Evolutionary conservation across 2,329 filamentous ascomycete genomes (phyloP).

Genomic region (Cordyceps cicadae): DNA sequence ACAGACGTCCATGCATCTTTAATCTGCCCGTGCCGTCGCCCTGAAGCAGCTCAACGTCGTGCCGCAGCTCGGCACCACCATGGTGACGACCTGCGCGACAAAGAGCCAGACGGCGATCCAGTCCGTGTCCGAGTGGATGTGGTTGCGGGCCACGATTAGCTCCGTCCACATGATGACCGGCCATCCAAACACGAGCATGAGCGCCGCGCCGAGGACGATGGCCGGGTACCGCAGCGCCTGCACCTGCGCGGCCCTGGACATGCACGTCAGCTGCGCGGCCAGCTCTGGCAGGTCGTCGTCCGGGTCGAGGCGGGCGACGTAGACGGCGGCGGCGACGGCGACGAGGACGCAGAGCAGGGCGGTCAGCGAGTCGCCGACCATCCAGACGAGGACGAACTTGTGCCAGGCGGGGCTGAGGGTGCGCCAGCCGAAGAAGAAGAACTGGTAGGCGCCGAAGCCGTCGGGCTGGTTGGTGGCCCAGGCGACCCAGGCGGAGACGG

Average conservation of each 20-base stretch:
- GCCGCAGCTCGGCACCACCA: constrained; percentile 12
- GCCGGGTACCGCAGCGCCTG: constrained; percentile 12
- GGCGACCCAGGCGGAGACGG: constrained; percentile 14
- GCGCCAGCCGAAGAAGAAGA: constrained; percentile 18
- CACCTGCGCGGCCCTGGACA: not conserved
- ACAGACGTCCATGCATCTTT: not conserved
- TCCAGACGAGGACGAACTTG: constrained; percentile 16
- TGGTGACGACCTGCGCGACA: constrained; percentile 12
- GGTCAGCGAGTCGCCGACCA: constrained; percentile 14
- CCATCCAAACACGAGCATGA: constrained; percentile 13
- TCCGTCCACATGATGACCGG: constrained; percentile 15
- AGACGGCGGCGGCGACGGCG: constrained; percentile 4
- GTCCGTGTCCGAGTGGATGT: constrained; percentile 14
- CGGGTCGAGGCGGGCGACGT: not conserved
- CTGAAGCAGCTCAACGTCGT: not conserved
- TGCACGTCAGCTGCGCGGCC: not conserved
- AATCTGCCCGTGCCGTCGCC: not conserved
- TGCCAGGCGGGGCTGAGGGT: constrained; percentile 15
- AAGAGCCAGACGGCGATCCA: constrained; percentile 15
- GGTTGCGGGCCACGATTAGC: constrained; percentile 14
- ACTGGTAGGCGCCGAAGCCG: constrained; percentile 14
- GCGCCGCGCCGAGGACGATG: constrained; percentile 11
- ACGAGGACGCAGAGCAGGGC: constrained; percentile 3
- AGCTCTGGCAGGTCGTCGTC: constrained; percentile 3
- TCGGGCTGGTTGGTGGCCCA: constrained; percentile 12